Evolutionary conservation across 352 stramenopile genomes (phyloP).

Genomic region (Pelagophyceae sp.): DNA sequence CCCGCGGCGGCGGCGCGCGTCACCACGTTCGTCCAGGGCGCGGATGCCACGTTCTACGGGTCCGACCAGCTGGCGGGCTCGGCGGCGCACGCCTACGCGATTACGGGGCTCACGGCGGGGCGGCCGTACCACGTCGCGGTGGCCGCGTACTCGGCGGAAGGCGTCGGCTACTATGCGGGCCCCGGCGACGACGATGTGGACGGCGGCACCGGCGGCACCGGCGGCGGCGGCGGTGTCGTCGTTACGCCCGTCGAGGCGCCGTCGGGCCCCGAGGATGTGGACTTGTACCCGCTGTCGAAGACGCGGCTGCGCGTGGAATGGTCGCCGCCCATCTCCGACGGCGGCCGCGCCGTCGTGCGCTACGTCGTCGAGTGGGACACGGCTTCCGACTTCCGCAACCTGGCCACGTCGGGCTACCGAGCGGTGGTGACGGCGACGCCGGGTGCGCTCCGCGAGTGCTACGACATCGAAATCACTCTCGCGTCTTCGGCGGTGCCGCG

Average conservation of each 20-base stretch:
- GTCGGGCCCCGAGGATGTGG: conserved; percentile 28
- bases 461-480: conserved; percentile 69
- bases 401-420: conserved; percentile 59
- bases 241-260: conserved; percentile 37
- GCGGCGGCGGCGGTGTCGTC: conserved; percentile 11
- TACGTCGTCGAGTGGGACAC: conserved; percentile 88
- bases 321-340: conserved; percentile 50
- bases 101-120: conserved; percentile 57
- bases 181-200: conserved; percentile 1
- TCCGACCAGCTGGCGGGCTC: conserved; percentile 49
- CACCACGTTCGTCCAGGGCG: conserved; percentile 54
- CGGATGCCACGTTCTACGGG: conserved; percentile 60
- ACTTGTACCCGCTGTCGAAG: conserved; percentile 47
- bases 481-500: conserved; percentile 47
- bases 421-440: not conserved
- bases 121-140: conserved; percentile 75
- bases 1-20: conserved; percentile 68
- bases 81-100: conserved; percentile 33
- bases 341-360: conserved; percentile 59
- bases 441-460: conserved; percentile 57
- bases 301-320: conserved; percentile 67
- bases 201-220: not conserved
- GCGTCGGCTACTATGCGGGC: conserved; percentile 40
- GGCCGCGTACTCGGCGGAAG: conserved; percentile 59
- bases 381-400: conserved; percentile 53